Conservation (phyloP, 2,329 filamentous ascomycete genomes). For the Monilinia fructigena region DNA sequence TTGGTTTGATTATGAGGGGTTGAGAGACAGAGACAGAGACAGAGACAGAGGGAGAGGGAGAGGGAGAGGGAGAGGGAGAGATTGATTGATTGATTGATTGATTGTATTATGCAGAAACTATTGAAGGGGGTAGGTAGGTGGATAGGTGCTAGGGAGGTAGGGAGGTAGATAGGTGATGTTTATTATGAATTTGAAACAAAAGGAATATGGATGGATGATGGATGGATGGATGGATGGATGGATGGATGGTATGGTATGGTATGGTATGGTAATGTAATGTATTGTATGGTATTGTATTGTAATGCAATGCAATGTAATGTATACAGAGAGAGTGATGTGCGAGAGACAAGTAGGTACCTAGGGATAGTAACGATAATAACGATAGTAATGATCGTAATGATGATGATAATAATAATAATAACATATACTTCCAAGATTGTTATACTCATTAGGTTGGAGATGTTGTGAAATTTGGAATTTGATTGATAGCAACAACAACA, state of each 20-base stretch:
- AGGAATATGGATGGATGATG: neutral
- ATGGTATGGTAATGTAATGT: too few species aligned
- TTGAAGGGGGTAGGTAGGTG: neutral
- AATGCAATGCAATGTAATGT: too few species aligned
- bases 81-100: too few species aligned
- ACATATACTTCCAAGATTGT: conserved; percentile 1
- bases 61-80: neutral
- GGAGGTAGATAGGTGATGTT: neutral
- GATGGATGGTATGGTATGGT: too few species aligned
- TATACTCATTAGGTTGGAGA: conserved; percentile 2
- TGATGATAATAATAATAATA: neutral
- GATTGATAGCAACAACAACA: too few species aligned
- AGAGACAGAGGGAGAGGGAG: neutral
- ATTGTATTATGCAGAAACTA: neutral
- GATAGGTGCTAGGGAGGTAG: neutral
- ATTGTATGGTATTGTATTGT: neutral
- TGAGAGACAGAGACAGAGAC: neutral
- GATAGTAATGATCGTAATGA: too few species aligned
- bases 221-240: too few species aligned
- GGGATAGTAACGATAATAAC: too few species aligned
- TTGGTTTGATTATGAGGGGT: neutral
- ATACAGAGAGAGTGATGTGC: too few species aligned
- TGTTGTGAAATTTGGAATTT: neutral
- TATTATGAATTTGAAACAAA: conserved; percentile 2
- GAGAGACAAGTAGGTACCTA: neutral